Evolutionary conservation across 495 filamentous ascomycete species (phyloP).

Genomic region (Aspergillus affinis): DNA sequence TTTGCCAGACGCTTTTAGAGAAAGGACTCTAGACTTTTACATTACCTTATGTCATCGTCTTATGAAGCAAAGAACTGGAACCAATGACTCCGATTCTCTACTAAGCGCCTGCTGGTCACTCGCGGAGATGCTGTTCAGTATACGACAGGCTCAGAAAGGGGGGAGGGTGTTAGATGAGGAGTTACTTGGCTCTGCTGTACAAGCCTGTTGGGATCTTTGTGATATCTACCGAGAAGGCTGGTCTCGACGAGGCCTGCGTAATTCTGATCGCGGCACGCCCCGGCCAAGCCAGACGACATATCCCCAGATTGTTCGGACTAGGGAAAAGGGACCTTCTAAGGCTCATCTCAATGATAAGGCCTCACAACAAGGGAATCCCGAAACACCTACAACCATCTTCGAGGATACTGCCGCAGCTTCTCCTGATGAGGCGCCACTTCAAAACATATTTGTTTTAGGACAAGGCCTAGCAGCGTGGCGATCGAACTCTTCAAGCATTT

Average conservation of each 20-base stretch:
- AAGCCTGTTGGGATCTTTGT: constrained; percentile 93
- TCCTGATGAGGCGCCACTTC: constrained; percentile 71
- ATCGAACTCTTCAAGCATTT: constrained; percentile 67
- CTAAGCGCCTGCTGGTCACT: constrained; percentile 86
- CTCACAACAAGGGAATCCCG: constrained; percentile 56
- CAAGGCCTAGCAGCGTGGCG: constrained; percentile 66
- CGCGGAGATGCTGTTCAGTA: constrained; percentile 90
- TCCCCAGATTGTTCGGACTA: constrained; percentile 41
- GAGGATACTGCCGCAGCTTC: constrained; percentile 78
- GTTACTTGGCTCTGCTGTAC: constrained; percentile 79
- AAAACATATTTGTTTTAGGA: constrained; percentile 83
- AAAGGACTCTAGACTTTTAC: constrained; percentile 89
- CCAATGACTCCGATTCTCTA: constrained; percentile 76
- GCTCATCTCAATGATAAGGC: constrained; percentile 31
- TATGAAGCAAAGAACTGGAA: constrained; percentile 83
- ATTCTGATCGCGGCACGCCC: constrained; percentile 84
- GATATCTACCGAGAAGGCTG: constrained; percentile 93
- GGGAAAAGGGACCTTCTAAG: constrained; percentile 42
- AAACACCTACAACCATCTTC: constrained; percentile 91
- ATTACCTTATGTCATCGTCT: constrained; percentile 88
- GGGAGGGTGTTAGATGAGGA: constrained; percentile 75
- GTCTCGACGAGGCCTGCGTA: constrained; percentile 82
- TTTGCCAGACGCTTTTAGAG: constrained; percentile 83
- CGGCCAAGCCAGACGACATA: constrained; percentile 77
- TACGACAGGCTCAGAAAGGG: constrained; percentile 79